Evolutionary conservation across 352 stramenopile species (phyloP).

Genomic region (Ophiocytium majus): DNA sequence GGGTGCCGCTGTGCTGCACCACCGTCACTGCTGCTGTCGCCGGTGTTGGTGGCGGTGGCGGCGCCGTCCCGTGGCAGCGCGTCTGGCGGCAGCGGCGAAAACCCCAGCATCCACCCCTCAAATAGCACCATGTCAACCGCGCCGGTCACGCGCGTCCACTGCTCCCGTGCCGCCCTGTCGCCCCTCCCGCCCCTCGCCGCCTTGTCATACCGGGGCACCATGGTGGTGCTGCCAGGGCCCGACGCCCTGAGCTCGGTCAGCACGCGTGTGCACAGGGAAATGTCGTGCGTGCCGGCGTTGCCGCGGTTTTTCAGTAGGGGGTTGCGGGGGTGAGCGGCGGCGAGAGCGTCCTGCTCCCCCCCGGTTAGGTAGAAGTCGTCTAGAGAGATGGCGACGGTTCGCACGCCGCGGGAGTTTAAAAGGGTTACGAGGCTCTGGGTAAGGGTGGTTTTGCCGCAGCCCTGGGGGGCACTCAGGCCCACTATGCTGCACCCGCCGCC

Average conservation of each 20-base stretch:
- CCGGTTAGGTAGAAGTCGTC: slow-evolving; percentile 60
- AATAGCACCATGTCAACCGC: slow-evolving; percentile 55
- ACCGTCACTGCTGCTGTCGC: too few species aligned
- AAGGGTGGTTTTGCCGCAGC: slow-evolving; percentile 58
- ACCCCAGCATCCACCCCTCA: slow-evolving; percentile 61
- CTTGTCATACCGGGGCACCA: slow-evolving; percentile 58
- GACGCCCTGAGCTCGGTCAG: slow-evolving; percentile 24
- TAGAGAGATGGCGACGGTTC: slow-evolving; percentile 49
- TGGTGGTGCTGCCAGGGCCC: background rate
- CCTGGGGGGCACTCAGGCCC: slow-evolving; percentile 52
- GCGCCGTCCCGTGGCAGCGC: too few species aligned
- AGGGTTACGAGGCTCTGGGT: slow-evolving; percentile 34
- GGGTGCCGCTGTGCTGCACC: background rate
- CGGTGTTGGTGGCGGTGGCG: too few species aligned
- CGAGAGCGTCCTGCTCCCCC: slow-evolving; percentile 48
- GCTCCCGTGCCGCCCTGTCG: slow-evolving; percentile 36
- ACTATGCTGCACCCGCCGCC: slow-evolving; percentile 21
- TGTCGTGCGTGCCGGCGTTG: slow-evolving; percentile 58
- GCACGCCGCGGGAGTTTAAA: slow-evolving; percentile 33
- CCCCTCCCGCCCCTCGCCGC: slow-evolving; percentile 52
- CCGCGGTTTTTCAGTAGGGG: slow-evolving; percentile 52
- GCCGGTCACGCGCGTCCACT: slow-evolving; percentile 38
- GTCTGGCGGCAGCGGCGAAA: slow-evolving; percentile 47
- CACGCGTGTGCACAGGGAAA: slow-evolving; percentile 44
- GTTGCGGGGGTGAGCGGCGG: slow-evolving; percentile 38